Evolutionary conservation across 306 rosid genomes (phyloP), one percentile per base, ranked within the genome.

Genomic region (Prunus mongolica): DNA sequence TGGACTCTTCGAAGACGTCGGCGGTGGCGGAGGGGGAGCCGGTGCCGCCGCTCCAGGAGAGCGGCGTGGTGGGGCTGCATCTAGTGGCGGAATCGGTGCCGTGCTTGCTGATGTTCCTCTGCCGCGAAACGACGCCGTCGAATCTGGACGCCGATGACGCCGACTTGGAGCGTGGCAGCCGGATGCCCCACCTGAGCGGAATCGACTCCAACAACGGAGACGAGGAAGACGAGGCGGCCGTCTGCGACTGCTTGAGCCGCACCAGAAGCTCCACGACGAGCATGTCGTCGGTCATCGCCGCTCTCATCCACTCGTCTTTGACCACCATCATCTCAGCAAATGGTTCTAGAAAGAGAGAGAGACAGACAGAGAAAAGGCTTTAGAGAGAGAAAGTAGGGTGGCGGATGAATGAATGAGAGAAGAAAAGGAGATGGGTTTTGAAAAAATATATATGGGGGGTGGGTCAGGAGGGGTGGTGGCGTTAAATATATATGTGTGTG

Each of bases 11-110:
- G 71, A 63, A 90, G 70, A 88, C 91, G 45, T 90, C 97, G 71
- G 88, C 87, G 69, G 96, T 91, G 71, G 82, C 82, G 30, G 97
- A 89, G 0, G 91, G 95, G 0, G 97, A 90, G 25, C 55, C 67
- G n/a, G 87, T 85, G 32, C 84, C 94, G 8, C 91, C 92, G 61
- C 97, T 95, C 99, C 99, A 92, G 0, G 99, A 91, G 54, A 96
- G 98, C 1, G 99, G 99, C 2, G 99, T 92, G 32, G 97, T 89
- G 0, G 99, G 99, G 66, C 97, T 92, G 71, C 91, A 89, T 88
- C 99, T 88, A 30, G 67, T 63, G 75, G 96, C 84, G 2, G 92
- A 88, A 65, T 88, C 92, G 55, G 78, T 73, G 20, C 81, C 83
- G 57, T 76, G 64, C n/a, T 83, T 61, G 2, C 38, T 19, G 18